Percentiles rank a stretch among this genome's conserved stretches.
Conservation (phyloP, 2,329 filamentous ascomycete genomes). For the Penicillium fuscoglaucum region DNA sequence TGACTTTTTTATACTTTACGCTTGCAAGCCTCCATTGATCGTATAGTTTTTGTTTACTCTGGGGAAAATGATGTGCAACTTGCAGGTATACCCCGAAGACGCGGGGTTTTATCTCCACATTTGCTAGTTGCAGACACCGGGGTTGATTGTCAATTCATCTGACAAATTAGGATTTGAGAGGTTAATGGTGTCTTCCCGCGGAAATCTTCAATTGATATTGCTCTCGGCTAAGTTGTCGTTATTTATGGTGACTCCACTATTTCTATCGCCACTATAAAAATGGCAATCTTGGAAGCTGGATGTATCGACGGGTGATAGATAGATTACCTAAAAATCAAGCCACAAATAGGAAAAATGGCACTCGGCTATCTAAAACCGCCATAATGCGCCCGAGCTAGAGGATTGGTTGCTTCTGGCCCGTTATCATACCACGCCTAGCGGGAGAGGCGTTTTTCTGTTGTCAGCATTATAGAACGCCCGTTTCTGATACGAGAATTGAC, state of each 20-base stretch:
- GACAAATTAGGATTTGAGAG: neutral
- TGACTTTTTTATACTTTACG: neutral
- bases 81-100: conserved; percentile 12
- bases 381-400: conserved; percentile 4
- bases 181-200: neutral
- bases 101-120: conserved; percentile 1
- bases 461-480: conserved; percentile 13
- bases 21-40: neutral
- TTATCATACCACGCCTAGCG: conserved; percentile 12
- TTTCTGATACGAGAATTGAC: conserved; percentile 7
- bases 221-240: conserved; percentile 4
- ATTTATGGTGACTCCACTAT: neutral
- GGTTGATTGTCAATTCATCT: neutral
- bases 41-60: neutral
- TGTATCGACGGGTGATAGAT: neutral
- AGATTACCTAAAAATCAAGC: conserved; percentile 7
- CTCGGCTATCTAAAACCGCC: conserved; percentile 1
- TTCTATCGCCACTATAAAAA: neutral
- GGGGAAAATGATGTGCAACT: conserved; percentile 10
- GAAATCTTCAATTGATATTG: neutral
- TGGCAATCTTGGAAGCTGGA: neutral
- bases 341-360: neutral
- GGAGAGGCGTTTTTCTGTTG: conserved; percentile 22
- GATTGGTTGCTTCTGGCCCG: conserved; percentile 4
- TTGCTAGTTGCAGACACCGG: neutral